A percentile compares a stretch with the other conserved stretches of the same genome.
These are phyloP conservation scores for Bipolaris oryzae DNA, from an alignment of 2,329 filamentous ascomycete genomes.

Conservation along the genomic window DNA sequence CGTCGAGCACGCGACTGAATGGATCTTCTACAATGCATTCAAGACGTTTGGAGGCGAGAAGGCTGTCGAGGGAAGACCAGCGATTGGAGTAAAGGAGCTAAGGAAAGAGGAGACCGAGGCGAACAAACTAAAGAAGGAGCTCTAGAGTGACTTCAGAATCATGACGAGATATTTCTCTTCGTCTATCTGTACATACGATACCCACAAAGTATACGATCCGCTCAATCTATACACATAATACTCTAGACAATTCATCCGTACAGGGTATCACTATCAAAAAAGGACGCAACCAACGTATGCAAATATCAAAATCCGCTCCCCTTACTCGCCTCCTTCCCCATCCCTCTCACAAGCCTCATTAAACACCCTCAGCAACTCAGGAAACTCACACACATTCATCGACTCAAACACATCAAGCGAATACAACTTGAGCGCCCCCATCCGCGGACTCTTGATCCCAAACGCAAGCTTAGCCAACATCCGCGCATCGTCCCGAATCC, in stretches of 20 bases:
- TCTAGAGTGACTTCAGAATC: slow-evolving; percentile 28
- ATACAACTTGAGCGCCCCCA: slow-evolving; percentile 57
- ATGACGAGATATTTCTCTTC: not conserved
- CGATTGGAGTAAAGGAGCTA: slow-evolving; percentile 48
- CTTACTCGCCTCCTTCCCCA: not conserved
- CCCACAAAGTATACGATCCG: slow-evolving; percentile 1
- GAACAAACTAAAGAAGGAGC: slow-evolving; percentile 46
- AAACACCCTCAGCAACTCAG: slow-evolving; percentile 37
- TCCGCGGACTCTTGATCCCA: slow-evolving; percentile 64
- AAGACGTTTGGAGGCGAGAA: slow-evolving; percentile 70
- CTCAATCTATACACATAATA: slow-evolving; percentile 10
- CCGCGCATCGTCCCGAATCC: slow-evolving; percentile 62
- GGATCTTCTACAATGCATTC: slow-evolving; percentile 84
- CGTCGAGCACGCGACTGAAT: slow-evolving; percentile 90
- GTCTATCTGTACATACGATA: slow-evolving; percentile 1
- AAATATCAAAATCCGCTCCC: not conserved
- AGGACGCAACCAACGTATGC: not conserved
- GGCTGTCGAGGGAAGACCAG: slow-evolving; percentile 56
- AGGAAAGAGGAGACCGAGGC: slow-evolving; percentile 42
- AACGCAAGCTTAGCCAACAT: slow-evolving; percentile 66
- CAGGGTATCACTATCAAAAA: not conserved
- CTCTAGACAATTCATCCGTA: not conserved
- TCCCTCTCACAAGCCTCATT: slow-evolving; percentile 17
- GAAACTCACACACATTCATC: slow-evolving; percentile 61
- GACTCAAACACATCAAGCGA: slow-evolving; percentile 57